Evolutionary conservation across 176 grass and related monocot genomes (phyloP), one percentile per base, ranked within the genome.

Genomic region (Metroxylon sagu): DNA sequence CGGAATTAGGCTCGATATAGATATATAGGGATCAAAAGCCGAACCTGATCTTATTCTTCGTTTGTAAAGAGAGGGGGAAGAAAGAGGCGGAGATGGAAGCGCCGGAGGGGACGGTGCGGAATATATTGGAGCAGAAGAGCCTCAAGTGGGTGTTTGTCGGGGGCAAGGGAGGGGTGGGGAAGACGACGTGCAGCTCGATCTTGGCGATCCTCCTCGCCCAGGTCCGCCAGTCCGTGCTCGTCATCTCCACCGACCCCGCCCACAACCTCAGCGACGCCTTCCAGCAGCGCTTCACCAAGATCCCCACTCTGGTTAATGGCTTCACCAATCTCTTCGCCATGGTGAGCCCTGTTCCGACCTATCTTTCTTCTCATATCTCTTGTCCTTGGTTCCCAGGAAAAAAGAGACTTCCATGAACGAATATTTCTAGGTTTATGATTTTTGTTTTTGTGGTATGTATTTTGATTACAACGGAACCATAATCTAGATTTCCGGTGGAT

Each of bases 81-180:
- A 71, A 43, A 72, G 67, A 74, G 66, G 74, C 62, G 71, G 74
- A 66, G 49, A 75, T 73, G 74, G 80, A 80, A 54, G 53, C 52
- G 53, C 84, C 84, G 71, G 85, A 99, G 55, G 76, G 88, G 59
- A 56, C 88, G 63, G 79, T 99, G 76, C 79, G 65, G 52, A 99
- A 99, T 79, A 74, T 99, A 61, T 76, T 93, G 53, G 88, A 99
- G 28, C 94, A 99, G 87, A 76, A 89, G 2, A 74, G 59, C 55
- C 84, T 99, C 61, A 99, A 99, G 80, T 99, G 94, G 94, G 85
- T 99, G 52, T 99, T 99, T 81, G 94, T 99, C 30, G 94, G 94
- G 29, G 94, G 94, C 53, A 99, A 99, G 74, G 94, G 94, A 65
- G 94, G 94, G 26, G 94, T 99, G 26, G 94, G 94, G 53, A 99